Evolutionary conservation across 306 rosid genomes (phyloP).

Genomic region (Argentina anserina): DNA sequence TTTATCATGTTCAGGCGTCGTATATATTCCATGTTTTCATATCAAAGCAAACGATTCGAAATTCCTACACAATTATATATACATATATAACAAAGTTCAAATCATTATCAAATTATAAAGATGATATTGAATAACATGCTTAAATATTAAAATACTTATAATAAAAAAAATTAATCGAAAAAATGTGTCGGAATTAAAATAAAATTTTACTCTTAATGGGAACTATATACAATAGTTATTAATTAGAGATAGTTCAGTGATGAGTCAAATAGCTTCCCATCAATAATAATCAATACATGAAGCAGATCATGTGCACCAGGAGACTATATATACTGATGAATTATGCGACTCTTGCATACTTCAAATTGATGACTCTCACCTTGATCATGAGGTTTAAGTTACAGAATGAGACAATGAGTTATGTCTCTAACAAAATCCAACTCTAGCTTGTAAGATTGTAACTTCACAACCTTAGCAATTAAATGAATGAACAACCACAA

Average conservation of each 20-base stretch:
- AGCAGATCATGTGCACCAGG: neutral
- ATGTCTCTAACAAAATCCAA: neutral
- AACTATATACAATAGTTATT: too few species aligned
- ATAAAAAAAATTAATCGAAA: too few species aligned
- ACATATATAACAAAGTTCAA: too few species aligned
- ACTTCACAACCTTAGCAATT: neutral
- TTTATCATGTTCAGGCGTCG: too few species aligned
- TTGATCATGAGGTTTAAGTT: neutral
- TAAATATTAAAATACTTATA: too few species aligned
- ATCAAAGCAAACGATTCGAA: too few species aligned
- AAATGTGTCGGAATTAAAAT: too few species aligned
- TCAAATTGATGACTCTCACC: neutral
- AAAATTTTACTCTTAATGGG: too few species aligned
- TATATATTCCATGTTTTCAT: too few species aligned
- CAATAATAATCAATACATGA: neutral
- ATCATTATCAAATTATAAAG: too few species aligned
- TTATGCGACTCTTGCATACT: neutral
- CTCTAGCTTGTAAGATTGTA: neutral
- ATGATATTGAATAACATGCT: too few species aligned
- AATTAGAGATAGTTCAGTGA: neutral
- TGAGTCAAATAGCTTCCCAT: neutral
- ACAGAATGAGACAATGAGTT: neutral
- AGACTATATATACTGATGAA: neutral
- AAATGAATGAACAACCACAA: neutral
- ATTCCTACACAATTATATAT: too few species aligned